A percentile compares a stretch with the other conserved stretches of the same genome.
Conservation (phyloP, 2,329 filamentous ascomycete species). For the Geosmithia morbida region DNA sequence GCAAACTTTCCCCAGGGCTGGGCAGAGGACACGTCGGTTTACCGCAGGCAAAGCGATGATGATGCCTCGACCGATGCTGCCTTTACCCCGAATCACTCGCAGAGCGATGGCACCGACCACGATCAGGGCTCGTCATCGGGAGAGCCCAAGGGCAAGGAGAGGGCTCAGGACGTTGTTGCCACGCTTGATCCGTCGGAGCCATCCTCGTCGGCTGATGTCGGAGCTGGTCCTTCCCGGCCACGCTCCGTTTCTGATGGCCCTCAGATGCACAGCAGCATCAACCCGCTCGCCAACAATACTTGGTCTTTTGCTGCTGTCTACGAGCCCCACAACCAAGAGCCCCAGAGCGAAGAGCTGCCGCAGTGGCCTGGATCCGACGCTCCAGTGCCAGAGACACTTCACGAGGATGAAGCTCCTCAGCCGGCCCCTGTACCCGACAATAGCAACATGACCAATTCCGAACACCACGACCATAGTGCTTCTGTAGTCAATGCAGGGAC, state of each 20-base stretch:
- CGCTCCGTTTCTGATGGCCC: conserved; percentile 45
- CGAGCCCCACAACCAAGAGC: not conserved
- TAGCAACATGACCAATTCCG: not conserved
- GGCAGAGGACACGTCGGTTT: not conserved
- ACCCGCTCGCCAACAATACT: conserved; percentile 43
- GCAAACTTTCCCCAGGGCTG: not conserved
- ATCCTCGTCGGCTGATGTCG: not conserved
- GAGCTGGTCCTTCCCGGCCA: conserved; percentile 20
- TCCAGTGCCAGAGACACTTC: not conserved
- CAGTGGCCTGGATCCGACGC: not conserved
- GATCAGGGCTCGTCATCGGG: not conserved
- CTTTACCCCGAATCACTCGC: not conserved
- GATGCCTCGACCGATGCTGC: not conserved
- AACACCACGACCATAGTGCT: not conserved
- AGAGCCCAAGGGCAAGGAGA: conserved; percentile 12
- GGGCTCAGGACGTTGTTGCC: conserved; percentile 1
- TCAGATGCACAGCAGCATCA: conserved; percentile 23
- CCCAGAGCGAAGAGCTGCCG: not conserved
- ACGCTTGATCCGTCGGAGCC: not conserved
- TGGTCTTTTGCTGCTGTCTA: conserved; percentile 33
- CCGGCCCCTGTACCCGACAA: not conserved
- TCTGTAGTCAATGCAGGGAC: too few species aligned
- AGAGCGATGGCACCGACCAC: not conserved
- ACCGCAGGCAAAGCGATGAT: not conserved
- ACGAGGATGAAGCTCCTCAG: not conserved